phyloP scores from a whole-genome alignment of 768 basidiomycete genomes.

The Termitomyces sp. region DNA sequence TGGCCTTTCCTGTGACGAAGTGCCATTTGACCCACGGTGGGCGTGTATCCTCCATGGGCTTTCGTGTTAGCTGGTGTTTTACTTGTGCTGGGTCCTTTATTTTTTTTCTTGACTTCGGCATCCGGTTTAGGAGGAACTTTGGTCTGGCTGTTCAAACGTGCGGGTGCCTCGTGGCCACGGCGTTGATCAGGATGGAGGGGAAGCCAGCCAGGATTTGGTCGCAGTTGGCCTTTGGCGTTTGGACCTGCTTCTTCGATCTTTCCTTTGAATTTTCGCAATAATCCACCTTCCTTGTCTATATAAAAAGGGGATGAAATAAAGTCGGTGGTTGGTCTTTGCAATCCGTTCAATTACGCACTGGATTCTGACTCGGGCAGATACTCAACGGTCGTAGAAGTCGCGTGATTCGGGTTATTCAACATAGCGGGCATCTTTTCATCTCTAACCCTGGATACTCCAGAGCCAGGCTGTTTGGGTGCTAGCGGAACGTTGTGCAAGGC shows the following conservation, averaged over 20 bases:
- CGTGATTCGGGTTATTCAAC: background rate
- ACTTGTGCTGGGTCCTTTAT: too few relatives aligned
- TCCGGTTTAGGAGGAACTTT: too few relatives aligned
- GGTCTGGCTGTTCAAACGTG: background rate
- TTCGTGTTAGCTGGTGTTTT: too few relatives aligned
- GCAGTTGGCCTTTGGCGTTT: slow-evolving; percentile 4
- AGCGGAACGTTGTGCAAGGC: background rate
- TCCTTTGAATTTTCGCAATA: background rate
- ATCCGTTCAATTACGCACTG: background rate
- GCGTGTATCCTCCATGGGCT: too few relatives aligned
- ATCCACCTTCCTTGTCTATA: background rate
- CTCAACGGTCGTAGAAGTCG: slow-evolving; percentile 7
- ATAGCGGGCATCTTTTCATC: slow-evolving; percentile 1
- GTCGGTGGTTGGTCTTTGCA: background rate
- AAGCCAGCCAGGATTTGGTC: slow-evolving; percentile 9
- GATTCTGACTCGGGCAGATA: background rate
- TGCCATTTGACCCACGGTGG: too few relatives aligned
- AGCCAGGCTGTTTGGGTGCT: background rate
- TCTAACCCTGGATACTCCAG: background rate
- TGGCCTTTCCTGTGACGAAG: too few relatives aligned
- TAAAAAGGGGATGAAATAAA: background rate
- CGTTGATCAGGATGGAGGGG: slow-evolving; percentile 10
- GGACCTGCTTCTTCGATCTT: background rate
- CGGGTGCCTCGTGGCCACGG: slow-evolving; percentile 12
- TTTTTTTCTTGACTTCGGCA: too few relatives aligned